Percentiles rank a stretch among this genome's conserved stretches.
Conservation (phyloP, 2,329 filamentous ascomycete genomes). For the Fusarium sulawesiense region DNA sequence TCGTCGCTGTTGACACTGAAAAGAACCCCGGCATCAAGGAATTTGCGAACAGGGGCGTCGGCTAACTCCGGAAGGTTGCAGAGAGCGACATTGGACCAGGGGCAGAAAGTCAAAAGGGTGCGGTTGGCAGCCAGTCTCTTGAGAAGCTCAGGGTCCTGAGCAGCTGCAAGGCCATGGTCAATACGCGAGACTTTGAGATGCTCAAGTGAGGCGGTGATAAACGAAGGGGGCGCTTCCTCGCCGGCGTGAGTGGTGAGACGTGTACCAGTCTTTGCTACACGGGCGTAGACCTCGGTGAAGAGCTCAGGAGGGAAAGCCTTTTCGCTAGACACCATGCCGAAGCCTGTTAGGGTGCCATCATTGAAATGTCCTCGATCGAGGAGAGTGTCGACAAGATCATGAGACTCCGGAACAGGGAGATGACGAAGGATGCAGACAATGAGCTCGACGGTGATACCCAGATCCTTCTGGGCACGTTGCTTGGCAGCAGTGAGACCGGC, state of each 20-base stretch:
- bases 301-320: constrained; percentile 66
- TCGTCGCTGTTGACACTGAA: constrained; percentile 82
- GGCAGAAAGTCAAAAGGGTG: constrained; percentile 77
- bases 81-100: constrained; percentile 73
- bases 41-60: constrained; percentile 67
- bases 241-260: constrained; percentile 79
- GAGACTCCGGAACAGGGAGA: constrained; percentile 69
- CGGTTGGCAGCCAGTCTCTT: constrained; percentile 65
- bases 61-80: constrained; percentile 43
- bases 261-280: constrained; percentile 61
- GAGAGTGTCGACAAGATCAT: constrained; percentile 51
- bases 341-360: constrained; percentile 67
- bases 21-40: constrained; percentile 71
- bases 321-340: constrained; percentile 77
- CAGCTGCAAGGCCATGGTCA: constrained; percentile 77
- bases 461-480: constrained; percentile 67
- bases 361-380: constrained; percentile 57
- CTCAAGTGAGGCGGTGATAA: constrained; percentile 73
- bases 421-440: constrained; percentile 81
- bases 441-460: constrained; percentile 72
- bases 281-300: constrained; percentile 70
- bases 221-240: constrained; percentile 77
- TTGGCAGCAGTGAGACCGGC: constrained; percentile 71
- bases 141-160: constrained; percentile 69
- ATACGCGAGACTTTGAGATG: constrained; percentile 72